Evolutionary conservation across 129 eudicot species (phyloP), one percentile per base, ranked within the genome.

Genomic region (Ambrosia trifida): DNA sequence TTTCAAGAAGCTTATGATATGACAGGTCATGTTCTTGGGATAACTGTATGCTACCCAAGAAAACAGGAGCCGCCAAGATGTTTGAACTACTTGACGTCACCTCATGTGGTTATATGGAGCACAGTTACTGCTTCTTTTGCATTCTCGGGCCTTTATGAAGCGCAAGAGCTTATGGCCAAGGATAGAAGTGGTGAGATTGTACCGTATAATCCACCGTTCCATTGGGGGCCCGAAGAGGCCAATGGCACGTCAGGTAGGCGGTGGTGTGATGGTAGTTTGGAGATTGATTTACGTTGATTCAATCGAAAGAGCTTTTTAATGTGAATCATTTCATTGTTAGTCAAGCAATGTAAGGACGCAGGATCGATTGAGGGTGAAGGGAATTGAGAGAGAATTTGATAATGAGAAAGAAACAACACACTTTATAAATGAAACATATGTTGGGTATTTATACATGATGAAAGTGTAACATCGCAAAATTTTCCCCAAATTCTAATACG

Each of bases 41-140:
- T 94, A 4, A 94, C 98, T 0, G 98, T 89, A 11, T 94, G 98
- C 76, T 94, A 97, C 13, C 97, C 96, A 12, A 80, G 98, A 70
- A 94, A 94, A 52, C 98, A 94, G 31, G 98, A 94, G 43, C 97
- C 97, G 13, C 96, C 97, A 0, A 83, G 98, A 76, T 89, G 97
- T 84, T 78, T 94, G 4, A 87, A 94, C 56, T 94, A 94, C 87
- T 81, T 94, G 78, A 89, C 98, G 3, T 94, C 98, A 8, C 98
- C 98, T 32, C 93, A 89, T 28, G 93, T 94, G 14, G 97, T 94
- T 17, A 94, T 94, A 58, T 94, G 97, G 98, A 94, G 98, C 10
- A 96, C 98, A 1, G 98, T 94, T 56, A 89, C 98, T 1, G 96
- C 98, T 68, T 94, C 98, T 31, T 94, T 96, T 83, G 98, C 98